phyloP scores from a whole-genome alignment of 2,329 filamentous ascomycete species.

The Cylindrodendrum hubeiense region DNA sequence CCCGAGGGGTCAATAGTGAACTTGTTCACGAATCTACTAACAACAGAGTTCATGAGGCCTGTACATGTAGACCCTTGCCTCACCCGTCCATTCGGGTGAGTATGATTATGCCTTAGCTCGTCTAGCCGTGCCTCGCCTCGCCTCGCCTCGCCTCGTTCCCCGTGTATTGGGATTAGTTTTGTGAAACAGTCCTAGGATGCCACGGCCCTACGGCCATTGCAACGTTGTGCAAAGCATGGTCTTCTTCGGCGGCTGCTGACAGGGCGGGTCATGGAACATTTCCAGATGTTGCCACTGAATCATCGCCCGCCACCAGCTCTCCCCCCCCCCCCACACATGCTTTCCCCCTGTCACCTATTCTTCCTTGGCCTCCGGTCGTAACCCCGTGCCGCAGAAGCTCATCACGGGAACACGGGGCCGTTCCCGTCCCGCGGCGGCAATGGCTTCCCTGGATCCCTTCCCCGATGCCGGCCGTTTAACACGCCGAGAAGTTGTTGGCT shows the following conservation, averaged over 20 bases:
- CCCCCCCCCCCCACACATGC: neutral
- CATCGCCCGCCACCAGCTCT: neutral
- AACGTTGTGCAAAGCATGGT: conserved; percentile 55
- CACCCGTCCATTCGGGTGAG: conserved; percentile 10
- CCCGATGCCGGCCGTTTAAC: neutral
- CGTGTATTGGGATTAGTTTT: neutral
- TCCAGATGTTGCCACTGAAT: conserved; percentile 39
- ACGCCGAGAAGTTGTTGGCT: neutral
- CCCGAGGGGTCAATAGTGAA: conserved; percentile 8
- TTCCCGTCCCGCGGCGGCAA: conserved; percentile 14
- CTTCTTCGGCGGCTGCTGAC: conserved; percentile 8
- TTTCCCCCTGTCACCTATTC: neutral
- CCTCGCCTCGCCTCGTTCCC: conserved; percentile 23
- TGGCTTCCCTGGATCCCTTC: conserved; percentile 4
- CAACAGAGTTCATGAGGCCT: conserved; percentile 1
- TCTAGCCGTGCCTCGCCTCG: conserved; percentile 23
- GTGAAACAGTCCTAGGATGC: conserved; percentile 12
- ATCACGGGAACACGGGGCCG: conserved; percentile 11
- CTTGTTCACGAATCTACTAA: neutral
- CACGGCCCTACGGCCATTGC: conserved; percentile 39
- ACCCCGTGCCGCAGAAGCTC: conserved; percentile 1
- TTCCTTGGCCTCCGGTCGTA: conserved; percentile 5
- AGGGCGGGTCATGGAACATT: conserved; percentile 34
- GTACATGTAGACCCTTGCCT: conserved; percentile 1
- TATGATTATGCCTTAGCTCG: conserved; percentile 11